A percentile compares a stretch with the other conserved stretches of the same genome.
These are phyloP conservation scores for Mycena sp. DNA, from an alignment of 1,284 basidiomycete species.

Conservation along the genomic window DNA sequence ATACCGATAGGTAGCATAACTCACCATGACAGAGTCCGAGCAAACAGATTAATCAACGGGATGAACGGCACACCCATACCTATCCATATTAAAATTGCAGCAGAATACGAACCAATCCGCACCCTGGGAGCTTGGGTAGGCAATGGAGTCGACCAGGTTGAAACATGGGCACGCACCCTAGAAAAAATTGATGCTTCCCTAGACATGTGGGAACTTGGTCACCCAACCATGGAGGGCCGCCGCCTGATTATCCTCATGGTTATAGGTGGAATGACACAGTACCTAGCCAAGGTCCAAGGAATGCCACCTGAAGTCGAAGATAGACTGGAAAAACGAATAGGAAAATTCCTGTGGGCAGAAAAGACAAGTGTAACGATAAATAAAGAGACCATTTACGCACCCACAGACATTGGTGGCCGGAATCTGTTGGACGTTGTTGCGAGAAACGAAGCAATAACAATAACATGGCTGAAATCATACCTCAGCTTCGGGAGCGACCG, in stretches of 20 bases:
- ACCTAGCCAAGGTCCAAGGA: conserved; percentile 3
- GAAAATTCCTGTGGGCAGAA: background rate
- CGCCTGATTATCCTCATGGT: background rate
- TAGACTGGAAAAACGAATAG: background rate
- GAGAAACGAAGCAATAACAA: conserved; percentile 17
- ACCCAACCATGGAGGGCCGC: conserved; percentile 31
- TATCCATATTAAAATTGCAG: background rate
- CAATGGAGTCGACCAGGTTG: conserved; percentile 17
- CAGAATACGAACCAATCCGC: conserved; percentile 15
- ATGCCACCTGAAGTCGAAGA: conserved; percentile 3
- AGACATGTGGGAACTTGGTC: conserved; percentile 16
- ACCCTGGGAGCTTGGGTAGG: conserved; percentile 30
- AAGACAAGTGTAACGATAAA: background rate
- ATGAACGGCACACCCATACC: background rate
- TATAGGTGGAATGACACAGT: conserved; percentile 1
- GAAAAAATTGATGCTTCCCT: conserved; percentile 29
- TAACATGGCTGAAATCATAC: conserved; percentile 26
- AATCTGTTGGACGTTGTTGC: background rate
- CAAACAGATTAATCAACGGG: background rate
- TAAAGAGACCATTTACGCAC: background rate
- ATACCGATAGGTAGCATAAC: too few relatives aligned
- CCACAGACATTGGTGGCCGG: background rate
- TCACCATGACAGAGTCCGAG: too few relatives aligned
- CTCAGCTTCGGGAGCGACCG: conserved; percentile 14
- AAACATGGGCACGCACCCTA: conserved; percentile 22